Base-by-base conservation (phyloP, 2,329 filamentous ascomycete species). In the Plenodomus lindquistii region DNA sequence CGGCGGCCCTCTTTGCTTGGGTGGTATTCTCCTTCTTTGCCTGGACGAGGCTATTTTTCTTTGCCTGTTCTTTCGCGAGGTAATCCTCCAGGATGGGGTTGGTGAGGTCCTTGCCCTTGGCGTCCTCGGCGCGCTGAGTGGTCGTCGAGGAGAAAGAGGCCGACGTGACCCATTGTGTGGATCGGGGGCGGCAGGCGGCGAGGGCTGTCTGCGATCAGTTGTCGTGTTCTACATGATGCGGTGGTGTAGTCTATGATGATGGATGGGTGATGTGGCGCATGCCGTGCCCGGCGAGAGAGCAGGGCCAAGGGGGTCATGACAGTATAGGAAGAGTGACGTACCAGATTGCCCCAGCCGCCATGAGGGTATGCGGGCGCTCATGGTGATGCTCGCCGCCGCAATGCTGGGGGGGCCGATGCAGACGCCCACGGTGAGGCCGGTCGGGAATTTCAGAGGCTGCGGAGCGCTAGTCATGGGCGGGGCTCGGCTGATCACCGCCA, bases 281-380 rank as follows among this genome's bases (percentile, higher is more conserved):
- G 9, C n/a, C 20, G 5, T 13, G 22, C 22, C 19, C 29, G 20
- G 31, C 22, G 18, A 22, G 19, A 36, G 17, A 31, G 18, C 35
- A 22, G 16, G 15, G 8, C 10, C 11, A 43, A 17, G 34, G 37
- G 9, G 22, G 29, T 15, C 17, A 19, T 27, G 22, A 10, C n/a
- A n/a, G n/a, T n/a, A n/a, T n/a, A n/a, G n/a, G n/a, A n/a, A n/a
- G 16, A 29, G 19, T 27, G 35, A 49, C 78, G 48, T 79, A 89
- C 87, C 83, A 69, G 80, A 77, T 65, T 78, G 76, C 46, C 81
- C 77, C 61, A 87, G 75, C 75, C 81, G 82, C 76, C 83, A 76
- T 63, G 84, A 78, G 60, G 85, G 84, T 66, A 85, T 75, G 71
- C 81, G 81, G 63, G 87, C 73, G 74, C 79, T 88, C 87, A 90